phyloP scores from a whole-genome alignment of 140 eudicot genomes.

The Oenanthe javanica region DNA sequence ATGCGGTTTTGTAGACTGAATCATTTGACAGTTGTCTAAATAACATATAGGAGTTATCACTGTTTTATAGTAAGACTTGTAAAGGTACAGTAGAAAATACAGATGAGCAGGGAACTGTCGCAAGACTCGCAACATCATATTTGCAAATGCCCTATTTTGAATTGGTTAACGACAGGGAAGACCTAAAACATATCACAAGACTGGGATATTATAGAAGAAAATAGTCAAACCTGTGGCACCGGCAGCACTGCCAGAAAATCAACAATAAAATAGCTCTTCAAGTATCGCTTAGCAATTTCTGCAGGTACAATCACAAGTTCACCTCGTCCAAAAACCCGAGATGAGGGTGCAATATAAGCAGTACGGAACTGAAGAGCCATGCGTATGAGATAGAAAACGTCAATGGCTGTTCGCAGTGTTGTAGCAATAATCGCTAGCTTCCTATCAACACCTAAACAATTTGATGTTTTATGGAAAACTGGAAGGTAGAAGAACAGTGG shows the following conservation, averaged over 20 bases:
- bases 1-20: not conserved
- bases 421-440: constrained; percentile 67
- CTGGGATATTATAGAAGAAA: not conserved
- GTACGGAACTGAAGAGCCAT: constrained; percentile 85
- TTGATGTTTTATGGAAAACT: constrained; percentile 27
- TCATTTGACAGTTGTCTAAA: not conserved
- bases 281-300: constrained; percentile 69
- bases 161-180: not conserved
- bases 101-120: not conserved
- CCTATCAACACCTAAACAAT: constrained; percentile 63
- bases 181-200: not conserved
- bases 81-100: not conserved
- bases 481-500: constrained; percentile 89
- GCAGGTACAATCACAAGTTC: constrained; percentile 92
- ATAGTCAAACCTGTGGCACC: constrained; percentile 63
- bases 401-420: constrained; percentile 57
- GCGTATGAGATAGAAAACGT: constrained; percentile 56
- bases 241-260: constrained; percentile 83
- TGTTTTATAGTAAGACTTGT: not conserved
- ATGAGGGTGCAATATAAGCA: constrained; percentile 92
- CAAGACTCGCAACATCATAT: not conserved
- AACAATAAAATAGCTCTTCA: constrained; percentile 61
- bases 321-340: constrained; percentile 95
- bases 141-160: not conserved
- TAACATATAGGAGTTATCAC: not conserved